phyloP scores from a whole-genome alignment of 2,329 filamentous ascomycete genomes.

The Corinectria fuckeliana region DNA sequence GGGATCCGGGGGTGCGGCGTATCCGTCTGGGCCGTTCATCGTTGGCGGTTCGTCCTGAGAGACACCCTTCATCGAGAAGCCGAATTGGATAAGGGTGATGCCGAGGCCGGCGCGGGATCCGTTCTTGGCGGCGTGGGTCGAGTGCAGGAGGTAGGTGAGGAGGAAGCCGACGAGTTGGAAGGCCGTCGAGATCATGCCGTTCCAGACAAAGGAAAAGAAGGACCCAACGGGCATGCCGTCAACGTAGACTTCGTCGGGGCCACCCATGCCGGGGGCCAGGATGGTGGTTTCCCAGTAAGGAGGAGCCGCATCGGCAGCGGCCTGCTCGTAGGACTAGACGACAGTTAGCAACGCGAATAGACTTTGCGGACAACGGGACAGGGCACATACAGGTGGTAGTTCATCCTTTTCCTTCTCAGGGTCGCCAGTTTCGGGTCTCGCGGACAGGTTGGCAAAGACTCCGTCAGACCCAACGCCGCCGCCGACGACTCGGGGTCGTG shows the following conservation, averaged over 20 bases:
- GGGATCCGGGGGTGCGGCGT: conserved; percentile 79
- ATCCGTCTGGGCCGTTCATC: conserved; percentile 61
- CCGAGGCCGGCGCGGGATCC: conserved; percentile 93
- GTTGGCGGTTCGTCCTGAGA: conserved; percentile 51
- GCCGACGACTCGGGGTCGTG: conserved; percentile 64
- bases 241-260: conserved; percentile 94
- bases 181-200: conserved; percentile 95
- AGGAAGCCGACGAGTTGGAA: conserved; percentile 98
- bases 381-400: conserved; percentile 80
- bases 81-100: conserved; percentile 94
- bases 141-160: conserved; percentile 96
- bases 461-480: conserved; percentile 85
- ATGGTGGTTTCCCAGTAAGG: conserved; percentile 99
- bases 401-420: conserved; percentile 84
- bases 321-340: conserved; percentile 91
- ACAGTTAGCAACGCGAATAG: conserved; percentile 43
- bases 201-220: conserved; percentile 88
- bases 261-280: conserved; percentile 85
- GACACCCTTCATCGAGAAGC: conserved; percentile 88
- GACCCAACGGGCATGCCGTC: conserved; percentile 94
- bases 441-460: conserved; percentile 93
- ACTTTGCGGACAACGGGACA: background rate
- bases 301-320: conserved; percentile 91
- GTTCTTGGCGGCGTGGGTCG: conserved; percentile 97
- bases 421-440: conserved; percentile 82